phyloP scores from a whole-genome alignment of 1,284 basidiomycete species.

The Cerioporus squamosus region DNA sequence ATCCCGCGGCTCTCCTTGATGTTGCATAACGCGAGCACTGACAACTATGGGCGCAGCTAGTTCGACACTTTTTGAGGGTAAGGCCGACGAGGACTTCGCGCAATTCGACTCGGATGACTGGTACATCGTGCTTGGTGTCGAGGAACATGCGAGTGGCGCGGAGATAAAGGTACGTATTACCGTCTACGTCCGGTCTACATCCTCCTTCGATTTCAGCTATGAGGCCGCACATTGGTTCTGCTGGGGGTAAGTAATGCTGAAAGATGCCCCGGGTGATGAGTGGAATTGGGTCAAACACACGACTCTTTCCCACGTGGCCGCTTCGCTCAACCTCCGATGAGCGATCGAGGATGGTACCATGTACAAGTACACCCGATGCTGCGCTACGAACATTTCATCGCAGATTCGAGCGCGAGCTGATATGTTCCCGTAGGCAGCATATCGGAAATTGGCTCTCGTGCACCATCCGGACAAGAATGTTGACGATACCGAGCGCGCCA shows the following conservation, averaged over 20 bases:
- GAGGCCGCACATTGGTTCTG: too few species aligned
- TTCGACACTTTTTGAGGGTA: background rate
- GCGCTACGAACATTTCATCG: too few species aligned
- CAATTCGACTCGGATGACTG: conserved; percentile 11
- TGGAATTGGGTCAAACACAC: too few species aligned
- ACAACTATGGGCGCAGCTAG: conserved; percentile 4
- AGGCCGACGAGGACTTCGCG: background rate
- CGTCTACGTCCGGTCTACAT: background rate
- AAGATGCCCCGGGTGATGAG: too few species aligned
- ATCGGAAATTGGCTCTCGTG: conserved; percentile 76
- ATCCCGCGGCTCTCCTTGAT: too few species aligned
- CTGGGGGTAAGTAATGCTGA: too few species aligned
- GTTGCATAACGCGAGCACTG: too few species aligned
- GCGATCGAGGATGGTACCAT: too few species aligned
- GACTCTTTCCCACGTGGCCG: too few species aligned
- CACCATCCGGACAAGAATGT: conserved; percentile 93
- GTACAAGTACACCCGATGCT: too few species aligned
- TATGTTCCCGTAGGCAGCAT: background rate
- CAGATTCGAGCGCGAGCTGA: too few species aligned
- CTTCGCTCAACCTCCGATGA: too few species aligned
- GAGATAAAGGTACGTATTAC: conserved; percentile 14
- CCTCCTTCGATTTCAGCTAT: background rate
- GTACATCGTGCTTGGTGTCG: conserved; percentile 10
- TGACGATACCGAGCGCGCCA: conserved; percentile 83
- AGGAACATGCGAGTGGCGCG: conserved; percentile 7